phyloP scores from a whole-genome alignment of 805 yeast genomes.

The Starmerella powellii region DNA sequence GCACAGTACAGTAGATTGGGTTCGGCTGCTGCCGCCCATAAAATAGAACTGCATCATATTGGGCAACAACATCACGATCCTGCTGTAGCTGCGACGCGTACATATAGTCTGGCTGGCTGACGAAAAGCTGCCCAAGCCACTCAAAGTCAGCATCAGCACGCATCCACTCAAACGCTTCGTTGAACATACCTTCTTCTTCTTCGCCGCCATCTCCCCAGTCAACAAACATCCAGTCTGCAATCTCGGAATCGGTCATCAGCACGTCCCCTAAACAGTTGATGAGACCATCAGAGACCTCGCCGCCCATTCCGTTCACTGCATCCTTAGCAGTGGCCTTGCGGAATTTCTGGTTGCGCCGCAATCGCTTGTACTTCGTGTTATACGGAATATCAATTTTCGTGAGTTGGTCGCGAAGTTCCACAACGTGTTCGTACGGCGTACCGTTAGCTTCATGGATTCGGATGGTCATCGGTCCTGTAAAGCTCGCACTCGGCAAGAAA shows the following conservation, averaged over 20 bases:
- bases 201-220: slow-evolving; percentile 64
- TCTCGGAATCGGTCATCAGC: slow-evolving; percentile 46
- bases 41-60: slow-evolving; percentile 64
- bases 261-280: slow-evolving; percentile 67
- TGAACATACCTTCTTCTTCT: slow-evolving; percentile 54
- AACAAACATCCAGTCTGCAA: slow-evolving; percentile 56
- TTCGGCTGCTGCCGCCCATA: slow-evolving; percentile 61
- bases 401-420: slow-evolving; percentile 71
- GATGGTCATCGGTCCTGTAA: slow-evolving; percentile 88
- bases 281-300: slow-evolving; percentile 33
- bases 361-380: slow-evolving; percentile 80
- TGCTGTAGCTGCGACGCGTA: slow-evolving; percentile 84
- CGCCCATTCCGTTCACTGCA: slow-evolving; percentile 21
- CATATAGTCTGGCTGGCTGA: slow-evolving; percentile 92
- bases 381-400: slow-evolving; percentile 89
- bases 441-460: slow-evolving; percentile 97
- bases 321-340: slow-evolving; percentile 28
- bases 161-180: slow-evolving; percentile 94
- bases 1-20: slow-evolving; percentile 56
- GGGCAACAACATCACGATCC: slow-evolving; percentile 95
- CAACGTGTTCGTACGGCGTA: slow-evolving; percentile 95
- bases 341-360: slow-evolving; percentile 46
- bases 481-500: slow-evolving; percentile 13
- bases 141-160: slow-evolving; percentile 96
- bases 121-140: slow-evolving; percentile 75